Conservation (phyloP, 1,139 yeast genomes). For the Suhomyces wounanorum region DNA sequence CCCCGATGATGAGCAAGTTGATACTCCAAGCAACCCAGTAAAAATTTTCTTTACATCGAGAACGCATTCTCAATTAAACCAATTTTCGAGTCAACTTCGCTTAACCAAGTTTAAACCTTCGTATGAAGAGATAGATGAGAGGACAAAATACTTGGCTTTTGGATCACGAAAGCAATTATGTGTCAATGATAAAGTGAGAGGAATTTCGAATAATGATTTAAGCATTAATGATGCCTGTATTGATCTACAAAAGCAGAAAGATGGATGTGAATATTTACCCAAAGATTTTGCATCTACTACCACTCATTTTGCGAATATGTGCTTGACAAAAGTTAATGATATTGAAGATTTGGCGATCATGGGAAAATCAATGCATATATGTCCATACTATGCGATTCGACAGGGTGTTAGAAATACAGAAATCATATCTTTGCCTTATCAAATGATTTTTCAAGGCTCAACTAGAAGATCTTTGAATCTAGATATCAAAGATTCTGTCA, state of each 20-base stretch:
- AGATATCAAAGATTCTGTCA: slow-evolving; percentile 61
- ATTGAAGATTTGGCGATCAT: slow-evolving; percentile 74
- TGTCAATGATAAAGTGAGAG: slow-evolving; percentile 59
- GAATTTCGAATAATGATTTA: slow-evolving; percentile 43
- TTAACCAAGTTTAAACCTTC: slow-evolving; percentile 69
- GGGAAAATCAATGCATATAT: slow-evolving; percentile 59
- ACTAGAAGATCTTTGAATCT: slow-evolving; percentile 65
- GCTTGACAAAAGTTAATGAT: slow-evolving; percentile 67
- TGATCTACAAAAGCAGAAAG: slow-evolving; percentile 58
- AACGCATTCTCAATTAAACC: slow-evolving; percentile 88
- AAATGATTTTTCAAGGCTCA: slow-evolving; percentile 64
- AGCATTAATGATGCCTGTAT: slow-evolving; percentile 80
- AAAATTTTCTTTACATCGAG: slow-evolving; percentile 73
- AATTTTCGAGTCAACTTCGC: slow-evolving; percentile 73
- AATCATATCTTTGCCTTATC: slow-evolving; percentile 84
- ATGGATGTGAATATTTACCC: slow-evolving; percentile 55
- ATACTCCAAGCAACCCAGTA: slow-evolving; percentile 34
- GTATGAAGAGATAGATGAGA: slow-evolving; percentile 38
- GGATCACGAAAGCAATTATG: slow-evolving; percentile 90
- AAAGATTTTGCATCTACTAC: slow-evolving; percentile 34
- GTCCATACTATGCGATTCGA: slow-evolving; percentile 84
- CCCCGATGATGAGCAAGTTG: slow-evolving; percentile 19
- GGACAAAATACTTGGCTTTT: slow-evolving; percentile 62
- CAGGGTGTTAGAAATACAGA: slow-evolving; percentile 61
- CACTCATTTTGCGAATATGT: slow-evolving; percentile 57